Evolutionary conservation across 768 basidiomycete species (phyloP).

Genomic region (Podaxis sp.): DNA sequence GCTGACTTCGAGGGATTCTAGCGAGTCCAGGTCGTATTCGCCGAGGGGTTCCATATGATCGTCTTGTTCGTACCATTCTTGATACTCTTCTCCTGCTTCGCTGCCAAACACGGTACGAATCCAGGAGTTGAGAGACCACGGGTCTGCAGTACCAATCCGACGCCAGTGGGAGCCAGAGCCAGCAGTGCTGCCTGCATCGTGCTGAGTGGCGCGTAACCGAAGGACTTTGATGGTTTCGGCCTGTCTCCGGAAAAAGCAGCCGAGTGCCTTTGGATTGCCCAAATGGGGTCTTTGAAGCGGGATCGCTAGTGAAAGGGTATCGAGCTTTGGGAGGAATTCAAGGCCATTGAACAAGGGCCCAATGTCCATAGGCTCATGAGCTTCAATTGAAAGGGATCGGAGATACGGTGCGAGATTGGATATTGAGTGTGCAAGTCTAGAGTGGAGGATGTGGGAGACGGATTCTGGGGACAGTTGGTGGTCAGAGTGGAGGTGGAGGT

Average conservation of each 20-base stretch:
- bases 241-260: slow-evolving; percentile 33
- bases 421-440: slow-evolving; percentile 35
- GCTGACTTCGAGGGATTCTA: slow-evolving; percentile 5
- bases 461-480: slow-evolving; percentile 18
- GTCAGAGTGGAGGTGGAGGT: slow-evolving; percentile 38
- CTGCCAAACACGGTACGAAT: slow-evolving; percentile 14
- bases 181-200: slow-evolving; percentile 19
- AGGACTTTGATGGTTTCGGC: slow-evolving; percentile 30
- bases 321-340: slow-evolving; percentile 26
- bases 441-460: slow-evolving; percentile 27
- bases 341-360: slow-evolving; percentile 36
- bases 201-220: slow-evolving; percentile 38
- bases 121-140: slow-evolving; percentile 33
- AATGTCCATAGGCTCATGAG: slow-evolving; percentile 42
- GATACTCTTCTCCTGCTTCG: neutral
- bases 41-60: neutral
- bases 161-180: slow-evolving; percentile 12
- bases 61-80: slow-evolving; percentile 1
- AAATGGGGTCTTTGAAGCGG: slow-evolving; percentile 37
- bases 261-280: slow-evolving; percentile 34
- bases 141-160: slow-evolving; percentile 23
- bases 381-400: slow-evolving; percentile 33
- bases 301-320: slow-evolving; percentile 34
- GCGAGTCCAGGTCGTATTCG: slow-evolving; percentile 2
- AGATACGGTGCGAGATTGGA: slow-evolving; percentile 30